phyloP scores from a whole-genome alignment of 257 asterid genomes.

The Mentha longifolia region DNA sequence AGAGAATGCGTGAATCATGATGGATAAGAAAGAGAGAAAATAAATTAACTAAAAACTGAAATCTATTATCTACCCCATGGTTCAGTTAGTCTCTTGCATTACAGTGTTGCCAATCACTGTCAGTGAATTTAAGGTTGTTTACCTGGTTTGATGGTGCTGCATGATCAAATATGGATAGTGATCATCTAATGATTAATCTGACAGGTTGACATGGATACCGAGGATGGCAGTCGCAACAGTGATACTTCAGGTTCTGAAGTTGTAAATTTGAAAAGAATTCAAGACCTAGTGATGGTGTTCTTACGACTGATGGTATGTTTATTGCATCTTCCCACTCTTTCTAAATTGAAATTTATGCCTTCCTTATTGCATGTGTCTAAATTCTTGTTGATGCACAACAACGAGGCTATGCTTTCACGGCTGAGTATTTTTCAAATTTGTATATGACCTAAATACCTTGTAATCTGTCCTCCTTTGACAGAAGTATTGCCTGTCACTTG shows the following conservation, averaged over 20 bases:
- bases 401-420: background rate
- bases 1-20: conserved; percentile 8
- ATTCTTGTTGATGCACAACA: conserved; percentile 19
- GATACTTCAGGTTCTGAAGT: conserved; percentile 51
- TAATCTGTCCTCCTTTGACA: background rate
- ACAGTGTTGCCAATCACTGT: conserved; percentile 11
- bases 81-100: conserved; percentile 6
- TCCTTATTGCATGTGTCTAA: conserved; percentile 1
- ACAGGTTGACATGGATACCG: conserved; percentile 99
- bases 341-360: background rate
- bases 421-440: background rate
- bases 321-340: conserved; percentile 14
- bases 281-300: conserved; percentile 45
- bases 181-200: conserved; percentile 26
- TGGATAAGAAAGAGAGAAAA: conserved; percentile 16
- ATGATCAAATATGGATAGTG: conserved; percentile 7
- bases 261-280: conserved; percentile 40
- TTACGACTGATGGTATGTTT: conserved; percentile 52
- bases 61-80: conserved; percentile 1
- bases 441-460: background rate
- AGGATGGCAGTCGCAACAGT: conserved; percentile 56
- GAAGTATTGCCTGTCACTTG: background rate
- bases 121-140: conserved; percentile 5
- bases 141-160: conserved; percentile 2
- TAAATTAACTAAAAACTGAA: background rate